Evolutionary conservation across 139 green algal genomes (phyloP).

Genomic region (Coccomyxa sp.): DNA sequence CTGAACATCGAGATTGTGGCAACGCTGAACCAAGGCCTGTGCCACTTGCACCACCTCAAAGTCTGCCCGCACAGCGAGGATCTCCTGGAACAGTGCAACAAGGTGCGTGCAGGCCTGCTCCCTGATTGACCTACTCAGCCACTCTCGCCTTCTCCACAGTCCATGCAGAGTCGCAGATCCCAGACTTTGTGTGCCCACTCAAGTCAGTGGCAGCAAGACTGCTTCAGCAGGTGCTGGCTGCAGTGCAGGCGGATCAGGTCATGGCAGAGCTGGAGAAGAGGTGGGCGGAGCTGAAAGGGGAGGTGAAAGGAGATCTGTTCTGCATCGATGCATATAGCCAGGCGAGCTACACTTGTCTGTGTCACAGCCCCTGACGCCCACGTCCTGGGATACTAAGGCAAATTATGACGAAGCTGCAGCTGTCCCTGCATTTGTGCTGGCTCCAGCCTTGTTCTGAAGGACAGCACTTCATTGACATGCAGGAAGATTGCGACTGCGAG

Average conservation of each 20-base stretch:
- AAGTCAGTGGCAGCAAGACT: background rate
- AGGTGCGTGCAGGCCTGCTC: slow-evolving; percentile 22
- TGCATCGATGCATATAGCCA: background rate
- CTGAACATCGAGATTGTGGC: slow-evolving; percentile 61
- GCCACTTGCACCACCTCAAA: slow-evolving; percentile 54
- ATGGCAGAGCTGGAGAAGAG: background rate
- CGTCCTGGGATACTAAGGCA: too few relatives aligned
- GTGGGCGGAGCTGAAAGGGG: background rate
- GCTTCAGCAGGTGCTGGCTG: background rate
- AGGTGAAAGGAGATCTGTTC: background rate
- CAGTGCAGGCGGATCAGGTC: background rate
- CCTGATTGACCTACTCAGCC: background rate
- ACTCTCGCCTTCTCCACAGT: background rate
- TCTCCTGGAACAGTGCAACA: slow-evolving; percentile 54
- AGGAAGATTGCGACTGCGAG: too few relatives aligned
- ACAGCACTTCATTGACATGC: too few relatives aligned
- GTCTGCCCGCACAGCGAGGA: slow-evolving; percentile 60
- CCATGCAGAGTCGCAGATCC: background rate
- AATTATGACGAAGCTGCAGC: too few relatives aligned
- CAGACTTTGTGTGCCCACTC: background rate
- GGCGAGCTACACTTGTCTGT: too few relatives aligned
- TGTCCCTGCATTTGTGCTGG: too few relatives aligned
- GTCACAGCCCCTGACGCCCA: too few relatives aligned
- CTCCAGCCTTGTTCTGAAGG: too few relatives aligned
- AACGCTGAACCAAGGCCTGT: slow-evolving; percentile 76